phyloP scores from a whole-genome alignment of 495 filamentous ascomycete genomes.

The Penicillium desertorum region DNA sequence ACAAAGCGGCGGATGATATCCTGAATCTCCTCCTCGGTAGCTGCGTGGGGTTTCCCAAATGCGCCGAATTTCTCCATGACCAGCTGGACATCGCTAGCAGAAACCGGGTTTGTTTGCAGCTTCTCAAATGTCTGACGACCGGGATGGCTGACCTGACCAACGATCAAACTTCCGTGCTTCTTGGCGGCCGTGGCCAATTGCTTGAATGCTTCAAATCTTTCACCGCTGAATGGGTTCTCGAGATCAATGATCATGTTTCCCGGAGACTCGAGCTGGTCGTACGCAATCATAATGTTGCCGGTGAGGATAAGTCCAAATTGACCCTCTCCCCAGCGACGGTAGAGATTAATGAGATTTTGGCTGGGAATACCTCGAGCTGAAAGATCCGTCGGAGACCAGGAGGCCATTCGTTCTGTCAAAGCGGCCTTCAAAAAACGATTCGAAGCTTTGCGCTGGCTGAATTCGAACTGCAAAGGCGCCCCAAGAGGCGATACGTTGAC shows the following conservation, averaged over 20 bases:
- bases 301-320: conserved; percentile 57
- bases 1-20: conserved; percentile 52
- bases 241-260: conserved; percentile 60
- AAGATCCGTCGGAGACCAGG: conserved; percentile 53
- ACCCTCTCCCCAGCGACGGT: conserved; percentile 58
- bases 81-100: conserved; percentile 60
- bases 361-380: conserved; percentile 56
- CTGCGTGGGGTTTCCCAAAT: conserved; percentile 50
- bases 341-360: conserved; percentile 56
- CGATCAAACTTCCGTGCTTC: conserved; percentile 52
- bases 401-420: conserved; percentile 60
- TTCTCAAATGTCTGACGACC: conserved; percentile 54
- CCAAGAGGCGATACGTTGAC: conserved; percentile 51
- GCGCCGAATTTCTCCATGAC: conserved; percentile 41
- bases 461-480: conserved; percentile 56
- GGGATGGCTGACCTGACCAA: conserved; percentile 62
- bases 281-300: conserved; percentile 63
- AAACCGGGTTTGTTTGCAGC: conserved; percentile 57
- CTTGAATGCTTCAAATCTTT: conserved; percentile 59
- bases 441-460: conserved; percentile 52
- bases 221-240: conserved; percentile 45
- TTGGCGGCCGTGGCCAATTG: conserved; percentile 50
- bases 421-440: conserved; percentile 66
- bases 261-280: conserved; percentile 55
- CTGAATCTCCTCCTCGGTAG: conserved; percentile 51